A percentile compares a stretch with the other conserved stretches of the same genome.
These are phyloP conservation scores for Anthoceros angustus DNA, from an alignment of 225 moss, liverwort and hornwort species.

Conservation along the genomic window DNA sequence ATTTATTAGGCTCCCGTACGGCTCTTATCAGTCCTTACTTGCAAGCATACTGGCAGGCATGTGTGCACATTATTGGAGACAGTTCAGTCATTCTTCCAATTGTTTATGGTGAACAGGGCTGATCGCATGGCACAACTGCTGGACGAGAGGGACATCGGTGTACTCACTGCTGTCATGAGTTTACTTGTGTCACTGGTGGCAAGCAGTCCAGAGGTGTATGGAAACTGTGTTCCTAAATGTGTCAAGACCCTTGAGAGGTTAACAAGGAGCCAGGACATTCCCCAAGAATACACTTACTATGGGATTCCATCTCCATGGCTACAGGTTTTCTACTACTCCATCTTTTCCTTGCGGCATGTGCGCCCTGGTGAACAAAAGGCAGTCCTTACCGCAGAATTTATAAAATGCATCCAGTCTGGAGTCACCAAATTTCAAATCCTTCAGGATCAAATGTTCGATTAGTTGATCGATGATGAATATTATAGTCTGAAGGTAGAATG, in stretches of 20 bases:
- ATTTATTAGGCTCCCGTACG: not conserved
- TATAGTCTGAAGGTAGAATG: not conserved
- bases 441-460: no score
- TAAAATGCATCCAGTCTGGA: no score
- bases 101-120: conserved; percentile 43
- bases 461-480: no score
- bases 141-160: conserved; percentile 86
- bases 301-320: conserved; percentile 99
- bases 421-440: no score
- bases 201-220: conserved; percentile 63
- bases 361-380: no score
- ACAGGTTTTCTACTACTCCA: conserved; percentile 28
- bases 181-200: conserved; percentile 88
- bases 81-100: not conserved
- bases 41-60: not conserved
- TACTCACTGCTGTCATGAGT: conserved; percentile 93
- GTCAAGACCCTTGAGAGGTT: conserved; percentile 78
- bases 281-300: conserved; percentile 98
- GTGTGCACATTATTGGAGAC: not conserved
- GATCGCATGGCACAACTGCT: conserved; percentile 85
- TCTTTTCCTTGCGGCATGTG: not conserved
- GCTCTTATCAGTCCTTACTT: not conserved
- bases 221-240: conserved; percentile 95
- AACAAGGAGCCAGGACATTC: conserved; percentile 76
- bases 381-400: no score